A percentile compares a stretch with the other conserved stretches of the same genome.
These are phyloP conservation scores for Pseudogymnoascus verrucosus DNA, from an alignment of 2,329 filamentous ascomycete genomes.

Conservation along the genomic window DNA sequence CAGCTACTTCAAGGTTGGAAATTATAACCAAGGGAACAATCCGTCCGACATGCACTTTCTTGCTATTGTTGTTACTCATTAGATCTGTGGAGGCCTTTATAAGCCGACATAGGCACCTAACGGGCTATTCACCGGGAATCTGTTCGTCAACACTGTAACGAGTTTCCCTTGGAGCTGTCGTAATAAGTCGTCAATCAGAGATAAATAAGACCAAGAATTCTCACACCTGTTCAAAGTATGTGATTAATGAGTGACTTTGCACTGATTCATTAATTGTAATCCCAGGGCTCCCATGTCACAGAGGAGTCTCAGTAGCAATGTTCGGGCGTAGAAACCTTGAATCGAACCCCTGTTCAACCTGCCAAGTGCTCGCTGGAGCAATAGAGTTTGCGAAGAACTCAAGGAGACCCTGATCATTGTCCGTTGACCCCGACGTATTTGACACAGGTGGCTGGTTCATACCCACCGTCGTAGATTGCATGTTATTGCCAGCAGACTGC, in stretches of 20 bases:
- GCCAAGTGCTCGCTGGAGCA: background rate
- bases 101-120: background rate
- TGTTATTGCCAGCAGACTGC: background rate
- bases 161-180: background rate
- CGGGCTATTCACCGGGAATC: background rate
- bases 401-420: background rate
- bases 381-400: background rate
- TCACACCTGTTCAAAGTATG: background rate
- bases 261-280: background rate
- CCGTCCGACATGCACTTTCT: constrained; percentile 21
- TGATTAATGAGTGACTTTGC: background rate
- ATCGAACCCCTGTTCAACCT: background rate
- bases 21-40: constrained; percentile 30
- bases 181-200: background rate
- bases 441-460: background rate
- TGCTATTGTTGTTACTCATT: constrained; percentile 6
- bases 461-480: background rate
- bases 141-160: background rate
- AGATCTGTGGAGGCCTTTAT: no score
- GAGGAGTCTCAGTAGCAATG: background rate
- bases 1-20: constrained; percentile 34
- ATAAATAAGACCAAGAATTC: background rate
- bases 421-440: background rate
- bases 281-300: background rate
- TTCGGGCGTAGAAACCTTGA: background rate